Percentiles rank a stretch among this genome's conserved stretches.
phyloP scores from a whole-genome alignment of 2,329 filamentous ascomycete genomes.

The Blastomyces percursus region DNA sequence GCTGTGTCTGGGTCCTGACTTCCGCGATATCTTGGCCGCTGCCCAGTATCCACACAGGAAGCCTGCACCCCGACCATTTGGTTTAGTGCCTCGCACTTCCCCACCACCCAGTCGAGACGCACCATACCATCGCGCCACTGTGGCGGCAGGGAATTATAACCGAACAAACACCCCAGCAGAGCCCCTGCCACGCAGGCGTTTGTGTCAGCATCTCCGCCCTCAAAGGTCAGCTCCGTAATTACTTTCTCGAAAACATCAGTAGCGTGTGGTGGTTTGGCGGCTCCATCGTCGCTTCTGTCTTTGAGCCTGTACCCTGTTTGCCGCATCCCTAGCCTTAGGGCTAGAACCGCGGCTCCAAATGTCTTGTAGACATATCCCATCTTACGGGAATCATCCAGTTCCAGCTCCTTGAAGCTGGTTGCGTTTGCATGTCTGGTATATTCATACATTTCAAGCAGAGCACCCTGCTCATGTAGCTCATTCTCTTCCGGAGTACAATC shows the following conservation, averaged over 20 bases:
- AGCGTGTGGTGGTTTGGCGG: neutral
- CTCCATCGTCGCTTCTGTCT: conserved; percentile 13
- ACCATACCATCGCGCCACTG: conserved; percentile 41
- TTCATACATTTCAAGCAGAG: conserved; percentile 32
- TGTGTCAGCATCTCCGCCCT: conserved; percentile 45
- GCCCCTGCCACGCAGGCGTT: conserved; percentile 45
- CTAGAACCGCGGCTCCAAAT: conserved; percentile 39
- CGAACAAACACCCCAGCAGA: conserved; percentile 40
- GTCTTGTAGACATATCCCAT: conserved; percentile 48
- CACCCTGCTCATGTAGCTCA: conserved; percentile 11
- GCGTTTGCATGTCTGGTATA: conserved; percentile 34
- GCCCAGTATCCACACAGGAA: neutral
- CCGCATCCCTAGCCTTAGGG: conserved; percentile 37
- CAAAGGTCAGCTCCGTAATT: conserved; percentile 41
- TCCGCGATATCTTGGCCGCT: conserved; percentile 7
- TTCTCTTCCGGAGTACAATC: conserved; percentile 6
- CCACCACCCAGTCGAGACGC: conserved; percentile 15
- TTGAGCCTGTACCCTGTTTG: conserved; percentile 13
- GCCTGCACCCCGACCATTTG: conserved; percentile 5
- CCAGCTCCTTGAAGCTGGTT: conserved; percentile 29
- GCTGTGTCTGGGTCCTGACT: conserved; percentile 11
- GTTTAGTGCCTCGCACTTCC: conserved; percentile 11
- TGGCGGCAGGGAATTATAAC: conserved; percentile 37
- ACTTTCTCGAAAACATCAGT: conserved; percentile 35
- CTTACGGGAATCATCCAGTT: conserved; percentile 36